Evolutionary conservation across 2,329 filamentous ascomycete genomes (phyloP), one percentile per base, ranked within the genome.

Genomic region (Rutstroemia sydowiana): DNA sequence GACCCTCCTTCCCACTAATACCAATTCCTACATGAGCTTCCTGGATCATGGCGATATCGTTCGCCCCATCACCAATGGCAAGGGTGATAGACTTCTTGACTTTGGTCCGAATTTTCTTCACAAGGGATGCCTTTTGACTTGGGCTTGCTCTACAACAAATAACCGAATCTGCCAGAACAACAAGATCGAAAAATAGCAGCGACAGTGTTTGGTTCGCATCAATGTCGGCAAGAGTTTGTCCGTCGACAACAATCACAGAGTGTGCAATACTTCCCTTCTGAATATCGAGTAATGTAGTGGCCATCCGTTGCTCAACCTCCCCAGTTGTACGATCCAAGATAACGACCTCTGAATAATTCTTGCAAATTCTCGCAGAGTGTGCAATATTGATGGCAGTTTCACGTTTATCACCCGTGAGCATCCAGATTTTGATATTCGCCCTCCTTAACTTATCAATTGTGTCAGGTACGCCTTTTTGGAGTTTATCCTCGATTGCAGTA

Each of bases 321-420:
- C 78, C 71, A 9, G 72, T 65, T 55, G 84, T 78, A 51, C 90
- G 85, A 58, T 95, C 88, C 1, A 87, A 80, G 28, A 93, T 78
- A 58, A 98, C 87, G 56, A 98, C 74, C 61, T 98, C 93, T 93
- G 98, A 96, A 60, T 95, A 88, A 69, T 96, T 98, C 70, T 92
- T 90, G 51, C 98, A 79, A 30, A 98, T 77, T 62, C 98, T 98
- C 74, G 95, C 98, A 10, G 95, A 98, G 71, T 97, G 98, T 2
- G 93, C 93, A 66, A 98, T 98, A 72, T 98, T 98, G 81, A 98
- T 98, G 53, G 95, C 93, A 21, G 93, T 98, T 71, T 98, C 93
- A 30, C 97, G 92, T 71, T 97, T 98, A 76, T 98, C 93, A 57
- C 95, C 93, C 14, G 93, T 98, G 58, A 98, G 74, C 49, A 98